Conservation (phyloP, 2,329 filamentous ascomycete genomes). For the Elsinoe perseae region DNA sequence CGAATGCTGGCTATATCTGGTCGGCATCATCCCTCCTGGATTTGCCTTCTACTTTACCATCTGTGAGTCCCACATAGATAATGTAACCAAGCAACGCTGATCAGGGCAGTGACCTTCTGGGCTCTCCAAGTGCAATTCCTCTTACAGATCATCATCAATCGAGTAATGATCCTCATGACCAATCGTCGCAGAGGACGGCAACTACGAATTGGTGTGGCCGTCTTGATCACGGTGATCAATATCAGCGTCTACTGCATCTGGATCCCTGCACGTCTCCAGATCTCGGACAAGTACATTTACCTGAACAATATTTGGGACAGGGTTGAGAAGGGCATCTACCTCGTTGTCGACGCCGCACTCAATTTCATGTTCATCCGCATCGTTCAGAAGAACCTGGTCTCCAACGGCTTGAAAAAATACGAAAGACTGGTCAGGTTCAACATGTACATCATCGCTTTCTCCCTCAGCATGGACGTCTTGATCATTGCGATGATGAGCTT, state of each 20-base stretch:
- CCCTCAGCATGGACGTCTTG: conserved; percentile 44
- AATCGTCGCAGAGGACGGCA: conserved; percentile 22
- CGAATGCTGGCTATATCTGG: conserved; percentile 32
- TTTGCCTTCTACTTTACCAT: conserved; percentile 14
- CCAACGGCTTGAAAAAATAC: conserved; percentile 46
- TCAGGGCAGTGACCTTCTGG: conserved; percentile 24
- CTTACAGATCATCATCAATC: conserved; percentile 36
- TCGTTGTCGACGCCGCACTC: conserved; percentile 31
- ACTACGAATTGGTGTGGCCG: conserved; percentile 33
- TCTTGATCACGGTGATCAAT: conserved; percentile 33
- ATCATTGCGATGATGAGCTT: conserved; percentile 43
- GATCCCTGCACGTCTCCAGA: conserved; percentile 34
- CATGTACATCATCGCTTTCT: conserved; percentile 43
- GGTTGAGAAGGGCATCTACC: conserved; percentile 33
- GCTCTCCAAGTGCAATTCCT: conserved; percentile 18
- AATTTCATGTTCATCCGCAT: conserved; percentile 36
- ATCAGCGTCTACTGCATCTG: conserved; percentile 27
- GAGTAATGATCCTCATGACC: conserved; percentile 24
- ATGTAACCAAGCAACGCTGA: not conserved
- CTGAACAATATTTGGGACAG: conserved; percentile 36
- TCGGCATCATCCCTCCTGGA: conserved; percentile 4
- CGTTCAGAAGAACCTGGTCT: conserved; percentile 42
- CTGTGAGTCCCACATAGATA: not conserved
- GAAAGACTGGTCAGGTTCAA: conserved; percentile 45
- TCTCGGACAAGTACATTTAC: conserved; percentile 25